Base-by-base conservation (phyloP, 2,329 filamentous ascomycete species). In the Endocalyx cinctus region DNA sequence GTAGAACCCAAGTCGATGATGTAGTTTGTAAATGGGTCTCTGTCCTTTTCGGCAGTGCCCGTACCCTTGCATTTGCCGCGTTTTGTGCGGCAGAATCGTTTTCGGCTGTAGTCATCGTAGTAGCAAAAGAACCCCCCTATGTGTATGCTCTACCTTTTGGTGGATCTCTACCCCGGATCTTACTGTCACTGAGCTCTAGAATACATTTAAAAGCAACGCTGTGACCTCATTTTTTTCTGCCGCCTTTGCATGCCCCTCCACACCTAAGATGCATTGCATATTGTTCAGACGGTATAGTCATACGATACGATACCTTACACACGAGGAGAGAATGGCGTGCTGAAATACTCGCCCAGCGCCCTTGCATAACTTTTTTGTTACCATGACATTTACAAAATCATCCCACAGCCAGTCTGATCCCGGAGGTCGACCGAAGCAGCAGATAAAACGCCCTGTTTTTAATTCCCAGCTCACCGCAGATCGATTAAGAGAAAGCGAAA, bases 381-480 rank as follows among this genome's bases (percentile, higher is more conserved):
- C 34, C 36, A 52, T 54, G 52, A 47, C 45, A 19, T 52, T 43
- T 17, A 39, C 27, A 13, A 48, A 38, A 42, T 7, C 43, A 34
- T 29, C 30, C 31, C 45, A 43, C 25, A 43, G 30, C 22, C 45
- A 34, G 31, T 41, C 43, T 14, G 42, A 52, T 26, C 30, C 35
- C 14, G 30, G 35, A 29, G 38, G n/a, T n/a, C n/a, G n/a, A n/a
- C n/a, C n/a, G n/a, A n/a, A 30, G 29, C 42, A 37, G 25, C 39
- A 47, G 31, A 39, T 26, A 17, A 23, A 32, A 12, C 66, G 71
- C 13, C 72, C 71, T 19, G 59, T 51, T 27, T 74, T 75, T 53
- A 70, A 74, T 54, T 69, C 69, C 1, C 62, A 63, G 33, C 50
- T 62, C 36, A 75, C 71, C 3, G 63, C 67, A 34, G 69, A 75